Evolutionary conservation across 2,329 filamentous ascomycete genomes (phyloP).

Genomic region (Passalora sequoiae): DNA sequence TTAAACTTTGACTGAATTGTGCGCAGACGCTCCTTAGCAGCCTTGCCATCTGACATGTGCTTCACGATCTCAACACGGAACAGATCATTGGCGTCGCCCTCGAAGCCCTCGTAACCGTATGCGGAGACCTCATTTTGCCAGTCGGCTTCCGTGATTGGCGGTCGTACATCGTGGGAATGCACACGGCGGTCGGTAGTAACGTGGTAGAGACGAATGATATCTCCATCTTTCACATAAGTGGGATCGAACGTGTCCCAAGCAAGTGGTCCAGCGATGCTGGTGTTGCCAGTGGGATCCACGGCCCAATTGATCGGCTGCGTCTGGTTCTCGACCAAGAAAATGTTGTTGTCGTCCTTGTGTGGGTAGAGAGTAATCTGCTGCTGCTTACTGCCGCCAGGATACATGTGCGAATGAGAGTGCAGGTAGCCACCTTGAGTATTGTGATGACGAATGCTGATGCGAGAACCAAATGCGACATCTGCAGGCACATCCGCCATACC

Average conservation of each 20-base stretch:
- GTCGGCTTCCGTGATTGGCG: conserved; percentile 77
- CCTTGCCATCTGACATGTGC: conserved; percentile 70
- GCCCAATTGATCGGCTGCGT: conserved; percentile 69
- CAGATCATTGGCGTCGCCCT: conserved; percentile 91
- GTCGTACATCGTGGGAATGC: conserved; percentile 91
- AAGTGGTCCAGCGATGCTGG: conserved; percentile 69
- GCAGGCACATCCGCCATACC: conserved; percentile 92
- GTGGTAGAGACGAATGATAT: conserved; percentile 79
- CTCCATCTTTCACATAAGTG: conserved; percentile 70
- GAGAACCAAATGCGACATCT: conserved; percentile 84
- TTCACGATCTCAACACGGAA: conserved; percentile 95
- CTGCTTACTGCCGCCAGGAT: conserved; percentile 94
- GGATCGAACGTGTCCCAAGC: conserved; percentile 76
- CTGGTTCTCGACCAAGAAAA: conserved; percentile 92
- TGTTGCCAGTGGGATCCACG: conserved; percentile 46
- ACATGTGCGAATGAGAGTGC: conserved; percentile 96
- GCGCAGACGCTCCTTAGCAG: conserved; percentile 77
- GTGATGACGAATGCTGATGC: conserved; percentile 80
- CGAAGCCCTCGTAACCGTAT: conserved; percentile 94
- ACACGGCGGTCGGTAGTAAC: conserved; percentile 76
- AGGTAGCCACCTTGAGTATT: conserved; percentile 98
- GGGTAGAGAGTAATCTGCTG: conserved; percentile 98
- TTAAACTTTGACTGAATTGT: conserved; percentile 97
- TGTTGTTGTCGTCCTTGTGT: conserved; percentile 97
- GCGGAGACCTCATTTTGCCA: conserved; percentile 58